Evolutionary conservation across 495 filamentous ascomycete genomes (phyloP).

Genomic region (Aspergillus hancockii): DNA sequence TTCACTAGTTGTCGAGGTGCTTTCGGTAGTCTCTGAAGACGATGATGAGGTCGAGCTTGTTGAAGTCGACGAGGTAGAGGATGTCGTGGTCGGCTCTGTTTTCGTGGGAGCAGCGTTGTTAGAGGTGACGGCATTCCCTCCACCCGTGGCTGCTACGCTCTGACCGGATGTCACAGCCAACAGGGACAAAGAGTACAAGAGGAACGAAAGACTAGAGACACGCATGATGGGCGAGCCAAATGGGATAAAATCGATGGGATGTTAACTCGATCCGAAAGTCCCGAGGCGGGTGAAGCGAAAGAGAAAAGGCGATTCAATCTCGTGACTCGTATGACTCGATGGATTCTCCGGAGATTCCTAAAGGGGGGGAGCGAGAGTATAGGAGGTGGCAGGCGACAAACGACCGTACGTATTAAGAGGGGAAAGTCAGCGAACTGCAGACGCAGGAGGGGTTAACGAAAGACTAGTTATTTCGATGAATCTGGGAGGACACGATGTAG

Average conservation of each 20-base stretch:
- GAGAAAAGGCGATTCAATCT: slow-evolving; percentile 4
- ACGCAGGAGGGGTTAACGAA: slow-evolving; percentile 19
- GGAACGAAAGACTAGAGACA: slow-evolving; percentile 36
- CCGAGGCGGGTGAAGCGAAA: slow-evolving; percentile 9
- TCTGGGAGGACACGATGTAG: slow-evolving; percentile 21
- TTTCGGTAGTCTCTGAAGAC: slow-evolving; percentile 13
- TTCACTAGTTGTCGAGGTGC: slow-evolving; percentile 10
- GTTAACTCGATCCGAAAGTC: slow-evolving; percentile 8
- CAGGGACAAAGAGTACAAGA: slow-evolving; percentile 40
- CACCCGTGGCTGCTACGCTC: slow-evolving; percentile 27
- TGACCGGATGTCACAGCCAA: slow-evolving; percentile 40
- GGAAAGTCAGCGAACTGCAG: background rate
- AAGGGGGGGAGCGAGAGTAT: slow-evolving; percentile 4
- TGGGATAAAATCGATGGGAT: slow-evolving; percentile 5
- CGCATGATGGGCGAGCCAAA: slow-evolving; percentile 34
- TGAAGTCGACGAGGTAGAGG: slow-evolving; percentile 23
- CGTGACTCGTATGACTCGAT: background rate
- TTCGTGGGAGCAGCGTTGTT: slow-evolving; percentile 16
- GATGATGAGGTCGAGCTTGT: slow-evolving; percentile 23
- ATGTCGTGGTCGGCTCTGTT: slow-evolving; percentile 18
- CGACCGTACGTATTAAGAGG: slow-evolving; percentile 6
- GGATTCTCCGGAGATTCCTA: background rate
- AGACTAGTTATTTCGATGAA: slow-evolving; percentile 17
- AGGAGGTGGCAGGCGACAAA: background rate
- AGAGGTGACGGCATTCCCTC: slow-evolving; percentile 25